Evolutionary conservation across 2,329 filamentous ascomycete genomes (phyloP), one percentile per base, ranked within the genome.

Genomic region (Monascus ruber): DNA sequence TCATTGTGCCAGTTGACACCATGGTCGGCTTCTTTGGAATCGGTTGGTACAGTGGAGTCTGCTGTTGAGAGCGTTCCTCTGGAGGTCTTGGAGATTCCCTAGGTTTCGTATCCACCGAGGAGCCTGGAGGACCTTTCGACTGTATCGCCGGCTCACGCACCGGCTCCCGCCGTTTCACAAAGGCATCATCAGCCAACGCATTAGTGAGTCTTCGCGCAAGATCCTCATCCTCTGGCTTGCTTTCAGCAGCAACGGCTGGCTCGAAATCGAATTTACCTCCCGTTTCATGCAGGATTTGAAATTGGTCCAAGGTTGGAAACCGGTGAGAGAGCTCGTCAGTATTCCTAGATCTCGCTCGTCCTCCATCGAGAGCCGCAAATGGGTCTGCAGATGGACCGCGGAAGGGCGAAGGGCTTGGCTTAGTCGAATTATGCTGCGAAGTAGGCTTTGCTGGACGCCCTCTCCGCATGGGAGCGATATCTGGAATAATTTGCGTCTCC

Each of bases 301-400:
- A 98, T 50, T 96, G 85, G 53, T 96, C 88, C 24, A 98, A 70
- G 5, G 85, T 88, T 0, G 91, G 91, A 50, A 95, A 98, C 38
- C 83, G 77, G 26, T 78, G 74, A 0, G 89, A 86, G 25, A 95
- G 68, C 54, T 96, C 89, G 49, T 96, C 91, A 2, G 71, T 69
- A 24, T 75, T 72, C 5, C 67, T 67, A 24, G 66, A 52, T 48
- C 69, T 48, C 46, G 64, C 61, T 28, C 72, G 66, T 41, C 74
- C 79, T 2, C 81, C 74, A 58, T 98, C 91, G 25, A 98, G 72
- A 0, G 85, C 86, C 11, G 86, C 86, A 58, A 96, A 98, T 0
- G 91, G 91, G 59, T 98, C 91, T 35, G 76, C 79, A 25, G 73
- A 72, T 1, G 79, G 74, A 33, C 81, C 79, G 46, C 80, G 75